phyloP scores from a whole-genome alignment of 129 eudicot genomes.

The Arctium lappa region DNA sequence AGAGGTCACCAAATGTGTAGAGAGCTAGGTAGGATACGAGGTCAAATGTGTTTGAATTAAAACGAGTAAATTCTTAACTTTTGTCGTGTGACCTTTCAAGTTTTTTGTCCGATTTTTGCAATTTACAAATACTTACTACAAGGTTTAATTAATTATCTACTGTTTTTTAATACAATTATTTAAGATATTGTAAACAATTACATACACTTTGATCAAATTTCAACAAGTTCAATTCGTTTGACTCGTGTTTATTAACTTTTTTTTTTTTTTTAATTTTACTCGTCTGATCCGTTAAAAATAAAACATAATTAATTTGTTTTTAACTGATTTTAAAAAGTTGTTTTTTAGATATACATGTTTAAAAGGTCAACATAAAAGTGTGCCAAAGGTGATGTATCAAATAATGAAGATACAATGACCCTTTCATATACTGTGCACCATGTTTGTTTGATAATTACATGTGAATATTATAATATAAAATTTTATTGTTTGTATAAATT shows the following conservation, averaged over 20 bases:
- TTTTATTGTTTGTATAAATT: too few species aligned
- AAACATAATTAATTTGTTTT: background rate
- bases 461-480: background rate
- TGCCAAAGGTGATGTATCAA: constrained; percentile 28
- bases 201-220: background rate
- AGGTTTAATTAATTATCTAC: background rate
- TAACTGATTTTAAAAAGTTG: background rate
- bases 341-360: background rate
- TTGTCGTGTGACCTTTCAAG: background rate
- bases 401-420: constrained; percentile 22
- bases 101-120: background rate
- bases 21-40: too few species aligned
- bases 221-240: background rate
- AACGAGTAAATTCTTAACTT: background rate
- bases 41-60: background rate
- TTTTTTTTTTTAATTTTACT: background rate
- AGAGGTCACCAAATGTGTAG: background rate
- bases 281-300: background rate
- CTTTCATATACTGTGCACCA: constrained; percentile 13
- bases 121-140: too few species aligned
- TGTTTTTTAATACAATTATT: background rate
- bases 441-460: background rate
- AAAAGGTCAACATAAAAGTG: constrained; percentile 5
- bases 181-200: background rate
- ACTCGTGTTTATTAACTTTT: background rate